These are phyloP conservation scores for Bertia moriformis DNA, from an alignment of 2,329 filamentous ascomycete species.

Conservation along the genomic window DNA sequence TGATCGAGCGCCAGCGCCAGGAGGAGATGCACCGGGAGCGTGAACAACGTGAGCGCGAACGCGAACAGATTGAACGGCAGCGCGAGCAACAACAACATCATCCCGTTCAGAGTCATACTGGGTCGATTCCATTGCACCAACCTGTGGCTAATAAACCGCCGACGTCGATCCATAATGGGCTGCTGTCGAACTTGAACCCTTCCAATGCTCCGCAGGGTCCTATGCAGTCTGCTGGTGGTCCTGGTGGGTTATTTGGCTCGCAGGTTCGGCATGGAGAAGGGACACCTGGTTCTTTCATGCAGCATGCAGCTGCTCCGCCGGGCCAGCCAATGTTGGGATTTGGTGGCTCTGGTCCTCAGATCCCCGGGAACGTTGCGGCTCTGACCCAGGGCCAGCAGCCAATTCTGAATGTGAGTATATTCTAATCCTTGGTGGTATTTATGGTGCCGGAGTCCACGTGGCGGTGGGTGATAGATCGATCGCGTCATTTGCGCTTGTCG, in stretches of 20 bases:
- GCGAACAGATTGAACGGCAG: slow-evolving; percentile 33
- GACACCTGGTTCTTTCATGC: background rate
- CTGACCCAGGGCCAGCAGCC: slow-evolving; percentile 20
- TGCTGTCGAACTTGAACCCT: slow-evolving; percentile 59
- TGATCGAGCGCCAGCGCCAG: too few relatives aligned
- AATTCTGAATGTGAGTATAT: slow-evolving; percentile 35
- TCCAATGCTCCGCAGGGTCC: slow-evolving; percentile 33
- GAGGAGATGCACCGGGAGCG: slow-evolving; percentile 44
- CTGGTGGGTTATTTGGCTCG: background rate
- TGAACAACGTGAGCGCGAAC: slow-evolving; percentile 21
- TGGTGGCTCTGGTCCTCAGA: background rate
- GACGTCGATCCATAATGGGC: slow-evolving; percentile 76
- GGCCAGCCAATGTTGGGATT: background rate
- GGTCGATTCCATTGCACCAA: slow-evolving; percentile 83
- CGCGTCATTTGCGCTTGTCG: too few relatives aligned
- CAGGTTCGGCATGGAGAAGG: background rate
- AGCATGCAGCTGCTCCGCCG: background rate
- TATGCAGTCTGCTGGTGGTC: slow-evolving; percentile 19
- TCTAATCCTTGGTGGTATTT: background rate
- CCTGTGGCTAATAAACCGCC: slow-evolving; percentile 56
- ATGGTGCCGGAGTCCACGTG: too few relatives aligned
- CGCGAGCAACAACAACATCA: slow-evolving; percentile 31
- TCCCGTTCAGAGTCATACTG: slow-evolving; percentile 65
- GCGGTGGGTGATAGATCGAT: too few relatives aligned
- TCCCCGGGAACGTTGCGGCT: slow-evolving; percentile 1